Conservation (phyloP, 768 basidiomycete genomes). For the Hygrophorus pudorinus region DNA sequence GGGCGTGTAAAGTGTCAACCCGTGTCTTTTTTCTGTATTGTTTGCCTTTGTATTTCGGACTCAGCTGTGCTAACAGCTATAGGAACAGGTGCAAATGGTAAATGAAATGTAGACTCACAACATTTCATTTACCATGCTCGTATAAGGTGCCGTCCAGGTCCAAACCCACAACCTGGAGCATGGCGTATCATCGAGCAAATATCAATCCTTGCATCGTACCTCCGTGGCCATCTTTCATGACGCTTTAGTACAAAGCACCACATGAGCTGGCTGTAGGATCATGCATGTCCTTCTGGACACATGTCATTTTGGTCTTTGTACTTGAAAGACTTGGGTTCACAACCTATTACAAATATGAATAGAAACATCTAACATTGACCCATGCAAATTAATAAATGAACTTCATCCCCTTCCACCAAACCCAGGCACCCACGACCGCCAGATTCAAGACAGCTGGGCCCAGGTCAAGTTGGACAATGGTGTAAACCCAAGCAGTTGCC, state of each 20-base stretch:
- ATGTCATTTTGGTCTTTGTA: background rate
- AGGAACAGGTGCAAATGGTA: background rate
- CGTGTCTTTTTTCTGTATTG: background rate
- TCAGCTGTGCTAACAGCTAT: no score
- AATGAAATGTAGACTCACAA: no score
- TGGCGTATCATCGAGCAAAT: slow-evolving; percentile 77
- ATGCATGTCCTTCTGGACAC: background rate
- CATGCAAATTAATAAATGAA: slow-evolving; percentile 22
- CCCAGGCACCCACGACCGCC: slow-evolving; percentile 39
- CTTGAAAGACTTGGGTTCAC: no score
- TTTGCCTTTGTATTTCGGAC: background rate
- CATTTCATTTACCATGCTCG: no score
- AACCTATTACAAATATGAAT: no score
- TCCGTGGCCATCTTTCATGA: background rate
- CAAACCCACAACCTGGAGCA: slow-evolving; percentile 43
- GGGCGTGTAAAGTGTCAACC: slow-evolving; percentile 27
- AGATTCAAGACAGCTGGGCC: slow-evolving; percentile 51
- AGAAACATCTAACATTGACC: no score
- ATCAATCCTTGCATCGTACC: slow-evolving; percentile 22
- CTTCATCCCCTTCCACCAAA: slow-evolving; percentile 54
- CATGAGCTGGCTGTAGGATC: background rate
- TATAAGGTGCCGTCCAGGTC: slow-evolving; percentile 68
- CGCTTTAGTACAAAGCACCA: slow-evolving; percentile 1
- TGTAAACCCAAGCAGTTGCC: slow-evolving; percentile 71
- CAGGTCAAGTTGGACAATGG: slow-evolving; percentile 60